Conservation (phyloP, 176 grass and related monocot species). For the Juncus inflexus region DNA sequence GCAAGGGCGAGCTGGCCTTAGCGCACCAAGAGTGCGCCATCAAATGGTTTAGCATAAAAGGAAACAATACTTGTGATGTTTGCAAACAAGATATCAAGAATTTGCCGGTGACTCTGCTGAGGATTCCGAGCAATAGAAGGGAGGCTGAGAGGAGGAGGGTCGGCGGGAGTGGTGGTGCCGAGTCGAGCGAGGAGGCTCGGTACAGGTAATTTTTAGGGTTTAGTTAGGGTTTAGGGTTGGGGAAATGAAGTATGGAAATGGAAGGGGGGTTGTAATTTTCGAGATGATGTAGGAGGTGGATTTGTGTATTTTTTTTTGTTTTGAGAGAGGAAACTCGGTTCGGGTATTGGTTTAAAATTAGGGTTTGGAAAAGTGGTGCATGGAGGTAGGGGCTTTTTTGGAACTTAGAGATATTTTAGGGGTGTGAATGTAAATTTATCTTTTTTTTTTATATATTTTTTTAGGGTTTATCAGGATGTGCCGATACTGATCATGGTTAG, state of each 20-base stretch:
- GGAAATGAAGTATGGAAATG: no score
- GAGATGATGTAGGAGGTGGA: no score
- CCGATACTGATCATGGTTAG: constrained; percentile 95
- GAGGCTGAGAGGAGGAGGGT: constrained; percentile 40
- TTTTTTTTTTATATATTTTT: constrained; percentile 25
- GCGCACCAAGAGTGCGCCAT: constrained; percentile 96
- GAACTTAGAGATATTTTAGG: no score
- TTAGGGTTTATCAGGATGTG: constrained; percentile 94
- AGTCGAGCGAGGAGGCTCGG: constrained; percentile 48
- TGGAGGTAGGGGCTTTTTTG: constrained; percentile 1
- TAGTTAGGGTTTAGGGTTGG: no score
- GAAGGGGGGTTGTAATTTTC: no score
- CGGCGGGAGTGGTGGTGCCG: constrained; percentile 35
- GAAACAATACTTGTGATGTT: constrained; percentile 96
- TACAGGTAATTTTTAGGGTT: constrained; percentile 52
- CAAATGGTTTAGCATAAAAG: constrained; percentile 99
- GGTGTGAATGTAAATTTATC: background rate
- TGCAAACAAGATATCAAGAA: constrained; percentile 90
- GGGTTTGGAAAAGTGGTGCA: no score
- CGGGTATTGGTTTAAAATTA: no score
- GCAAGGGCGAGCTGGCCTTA: constrained; percentile 97
- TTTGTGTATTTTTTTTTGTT: no score
- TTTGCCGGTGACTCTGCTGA: constrained; percentile 87
- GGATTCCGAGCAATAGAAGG: constrained; percentile 57
- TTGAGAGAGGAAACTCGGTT: no score